Base-by-base conservation (phyloP, 371 early-diverging fungal species). In the Mortierella sp. region DNA sequence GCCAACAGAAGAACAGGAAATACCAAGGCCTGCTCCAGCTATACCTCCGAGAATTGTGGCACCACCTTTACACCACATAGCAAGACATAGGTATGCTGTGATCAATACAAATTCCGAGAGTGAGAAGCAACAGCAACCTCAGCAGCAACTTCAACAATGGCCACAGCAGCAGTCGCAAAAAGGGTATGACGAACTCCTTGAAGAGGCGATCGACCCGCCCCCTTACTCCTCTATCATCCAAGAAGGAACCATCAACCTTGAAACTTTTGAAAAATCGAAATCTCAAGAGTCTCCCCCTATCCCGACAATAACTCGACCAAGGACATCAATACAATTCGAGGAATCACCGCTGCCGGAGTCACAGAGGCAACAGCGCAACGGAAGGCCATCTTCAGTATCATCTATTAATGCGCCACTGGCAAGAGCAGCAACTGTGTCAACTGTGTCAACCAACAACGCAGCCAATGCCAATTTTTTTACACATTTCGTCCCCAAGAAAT, bases 381-480 rank as follows among this genome's bases (percentile, higher is more conserved):
- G 15, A 43, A 45, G 26, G n/a, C 5, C 40, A 5, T 26, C 17
- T 29, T 26, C 23, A 3, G 22, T 17, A 19, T 17, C 34, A 1
- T 57, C 57, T n/a, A n/a, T 8, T n/a, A 22, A n/a, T 34, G 6
- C 64, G 2, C 29, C 64, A 31, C 34, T 66, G 4, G 26, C 66
- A 7, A 56, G 67, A 35, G 53, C 53, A 37, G 60, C 60, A 5
- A 62, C 70, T n/a, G 28, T 67, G 5, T 59, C 60, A 5, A 62
- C 70, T n/a, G 28, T 67, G 5, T 59, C 59, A 17, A 6, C 59
- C 12, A 43, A 31, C 4, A 28, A 5, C 29, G 34, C 23, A 12
- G 34, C 45, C 57, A 67, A 56, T 51, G 60, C 43, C n/a, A 58
- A 67, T 13, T 59, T 71, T n/a, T 60, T 71, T 17, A 64, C 57